These are phyloP conservation scores for Dactylellina haptotyla DNA, from an alignment of 2,329 filamentous ascomycete species.

Conservation along the genomic window DNA sequence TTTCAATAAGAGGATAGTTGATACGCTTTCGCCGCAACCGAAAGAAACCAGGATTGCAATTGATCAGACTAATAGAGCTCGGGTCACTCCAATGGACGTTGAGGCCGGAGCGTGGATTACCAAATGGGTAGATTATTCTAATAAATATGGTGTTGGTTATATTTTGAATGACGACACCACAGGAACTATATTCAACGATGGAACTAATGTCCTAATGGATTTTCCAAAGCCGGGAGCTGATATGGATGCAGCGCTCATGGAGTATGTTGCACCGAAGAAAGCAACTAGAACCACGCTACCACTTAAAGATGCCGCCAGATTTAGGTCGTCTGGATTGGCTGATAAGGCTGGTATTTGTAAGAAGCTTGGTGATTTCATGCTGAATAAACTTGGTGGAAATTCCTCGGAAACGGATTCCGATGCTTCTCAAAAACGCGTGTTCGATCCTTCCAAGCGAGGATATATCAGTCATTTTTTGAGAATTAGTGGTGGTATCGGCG, in stretches of 20 bases:
- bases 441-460: slow-evolving; percentile 24
- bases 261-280: slow-evolving; percentile 44
- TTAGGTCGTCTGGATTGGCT: slow-evolving; percentile 52
- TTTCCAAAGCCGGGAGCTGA: slow-evolving; percentile 53
- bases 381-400: slow-evolving; percentile 55
- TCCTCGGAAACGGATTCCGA: slow-evolving; percentile 49
- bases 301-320: slow-evolving; percentile 55
- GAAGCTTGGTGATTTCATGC: slow-evolving; percentile 80
- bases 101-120: slow-evolving; percentile 57
- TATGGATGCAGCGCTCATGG: slow-evolving; percentile 28
- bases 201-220: slow-evolving; percentile 59
- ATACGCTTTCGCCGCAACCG: slow-evolving; percentile 55
- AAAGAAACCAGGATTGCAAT: slow-evolving; percentile 56
- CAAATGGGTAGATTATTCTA: slow-evolving; percentile 90
- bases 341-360: slow-evolving; percentile 68
- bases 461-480: slow-evolving; percentile 57
- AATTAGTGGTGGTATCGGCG: slow-evolving; percentile 27
- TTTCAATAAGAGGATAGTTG: slow-evolving; percentile 54
- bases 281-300: slow-evolving; percentile 45
- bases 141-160: slow-evolving; percentile 85
- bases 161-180: slow-evolving; percentile 84
- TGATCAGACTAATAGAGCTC: slow-evolving; percentile 49
- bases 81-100: slow-evolving; percentile 49
- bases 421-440: slow-evolving; percentile 26
- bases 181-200: slow-evolving; percentile 70